phyloP scores from a whole-genome alignment of 768 basidiomycete species.

The Lenzites betulinus region DNA sequence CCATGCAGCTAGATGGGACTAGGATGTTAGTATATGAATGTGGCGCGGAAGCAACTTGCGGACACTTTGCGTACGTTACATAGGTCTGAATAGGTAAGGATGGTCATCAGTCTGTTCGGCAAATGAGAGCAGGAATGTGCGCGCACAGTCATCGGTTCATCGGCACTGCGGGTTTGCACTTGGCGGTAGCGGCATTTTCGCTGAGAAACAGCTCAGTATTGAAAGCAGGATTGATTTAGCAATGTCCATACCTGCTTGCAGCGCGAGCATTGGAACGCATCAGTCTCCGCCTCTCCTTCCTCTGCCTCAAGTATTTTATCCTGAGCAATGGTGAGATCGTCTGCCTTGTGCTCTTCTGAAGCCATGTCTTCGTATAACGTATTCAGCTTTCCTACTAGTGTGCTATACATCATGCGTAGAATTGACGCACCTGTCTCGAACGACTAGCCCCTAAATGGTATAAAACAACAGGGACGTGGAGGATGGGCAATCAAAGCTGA shows the following conservation, averaged over 20 bases:
- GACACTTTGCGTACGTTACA: conserved; percentile 62
- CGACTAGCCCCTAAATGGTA: too few species aligned
- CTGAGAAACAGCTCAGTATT: conserved; percentile 35
- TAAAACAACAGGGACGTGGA: too few species aligned
- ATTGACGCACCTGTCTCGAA: conserved; percentile 64
- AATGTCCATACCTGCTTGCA: conserved; percentile 78
- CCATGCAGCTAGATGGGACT: conserved; percentile 51
- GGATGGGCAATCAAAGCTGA: too few species aligned
- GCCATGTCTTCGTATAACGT: conserved; percentile 80
- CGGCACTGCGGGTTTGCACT: conserved; percentile 95
- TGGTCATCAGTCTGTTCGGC: conserved; percentile 1
- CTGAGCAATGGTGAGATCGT: conserved; percentile 77
- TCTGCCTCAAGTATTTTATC: conserved; percentile 87
- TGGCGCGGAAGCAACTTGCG: not conserved
- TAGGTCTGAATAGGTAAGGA: conserved; percentile 59
- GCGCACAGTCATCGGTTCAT: conserved; percentile 97
- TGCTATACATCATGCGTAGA: not conserved
- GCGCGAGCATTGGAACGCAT: conserved; percentile 94
- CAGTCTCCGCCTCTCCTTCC: conserved; percentile 91
- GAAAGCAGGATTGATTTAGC: too few species aligned
- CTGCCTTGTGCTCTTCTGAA: conserved; percentile 85
- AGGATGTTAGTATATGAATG: conserved; percentile 10
- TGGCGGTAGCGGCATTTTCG: conserved; percentile 91
- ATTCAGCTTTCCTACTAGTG: not conserved
- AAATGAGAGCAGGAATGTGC: not conserved